Evolutionary conservation across 139 green algal genomes (phyloP).

Genomic region (Ostreobium quekettii): DNA sequence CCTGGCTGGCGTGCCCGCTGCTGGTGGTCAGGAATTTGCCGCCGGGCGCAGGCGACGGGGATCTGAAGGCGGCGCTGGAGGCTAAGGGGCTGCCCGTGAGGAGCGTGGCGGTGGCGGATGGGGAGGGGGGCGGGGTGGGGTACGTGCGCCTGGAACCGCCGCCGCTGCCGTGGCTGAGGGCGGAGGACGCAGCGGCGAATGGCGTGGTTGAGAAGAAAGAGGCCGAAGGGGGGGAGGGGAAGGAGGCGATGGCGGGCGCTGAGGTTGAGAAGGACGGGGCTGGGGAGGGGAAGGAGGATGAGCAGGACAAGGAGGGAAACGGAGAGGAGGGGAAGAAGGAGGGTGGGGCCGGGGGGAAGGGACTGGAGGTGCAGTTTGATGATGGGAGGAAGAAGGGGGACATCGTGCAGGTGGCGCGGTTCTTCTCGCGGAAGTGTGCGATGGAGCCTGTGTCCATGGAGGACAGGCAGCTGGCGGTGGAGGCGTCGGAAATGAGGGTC

Average conservation of each 20-base stretch:
- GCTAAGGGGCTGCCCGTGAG: not conserved
- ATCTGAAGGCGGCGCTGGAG: not conserved
- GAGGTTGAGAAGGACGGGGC: not conserved
- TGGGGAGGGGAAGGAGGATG: not conserved
- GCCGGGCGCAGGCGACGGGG: not conserved
- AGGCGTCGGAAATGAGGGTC: constrained; percentile 25
- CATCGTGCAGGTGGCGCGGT: constrained; percentile 26
- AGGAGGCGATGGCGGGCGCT: not conserved
- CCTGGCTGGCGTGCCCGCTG: constrained; percentile 36
- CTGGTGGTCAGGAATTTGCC: constrained; percentile 24
- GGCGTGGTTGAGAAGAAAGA: not conserved
- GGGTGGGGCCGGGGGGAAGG: not conserved
- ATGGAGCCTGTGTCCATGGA: constrained; percentile 21
- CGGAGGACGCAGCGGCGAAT: not conserved
- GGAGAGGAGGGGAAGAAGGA: not conserved
- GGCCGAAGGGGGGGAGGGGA: not conserved
- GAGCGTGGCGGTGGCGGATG: constrained; percentile 16
- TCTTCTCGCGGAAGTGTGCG: constrained; percentile 28
- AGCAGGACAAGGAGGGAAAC: not conserved
- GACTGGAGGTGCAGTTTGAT: not conserved
- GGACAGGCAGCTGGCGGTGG: constrained; percentile 29
- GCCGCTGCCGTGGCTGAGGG: constrained; percentile 12
- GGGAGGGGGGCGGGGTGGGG: not conserved
- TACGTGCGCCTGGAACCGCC: constrained; percentile 34
- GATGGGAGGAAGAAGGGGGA: constrained; percentile 23